Conservation (phyloP, 2,329 filamentous ascomycete species). For the Verticillium albo-atrum region DNA sequence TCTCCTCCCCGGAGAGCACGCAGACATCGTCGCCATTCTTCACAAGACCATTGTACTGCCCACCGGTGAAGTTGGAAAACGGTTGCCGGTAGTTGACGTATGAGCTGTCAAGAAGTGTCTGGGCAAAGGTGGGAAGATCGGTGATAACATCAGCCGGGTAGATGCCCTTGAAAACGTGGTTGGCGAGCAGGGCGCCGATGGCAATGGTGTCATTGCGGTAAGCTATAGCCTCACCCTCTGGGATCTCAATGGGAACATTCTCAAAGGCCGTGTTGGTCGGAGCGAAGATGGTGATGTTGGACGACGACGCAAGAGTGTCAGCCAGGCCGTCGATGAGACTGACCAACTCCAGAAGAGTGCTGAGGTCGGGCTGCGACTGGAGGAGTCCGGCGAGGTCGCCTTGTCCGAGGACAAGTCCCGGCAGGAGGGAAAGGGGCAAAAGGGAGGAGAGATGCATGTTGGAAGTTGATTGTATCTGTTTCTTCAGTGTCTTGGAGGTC, state of each 20-base stretch:
- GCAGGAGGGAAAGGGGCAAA: neutral
- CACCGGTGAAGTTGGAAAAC: slow-evolving; percentile 30
- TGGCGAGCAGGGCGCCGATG: slow-evolving; percentile 23
- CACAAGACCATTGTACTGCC: slow-evolving; percentile 28
- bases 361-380: slow-evolving; percentile 16
- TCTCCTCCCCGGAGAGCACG: slow-evolving; percentile 26
- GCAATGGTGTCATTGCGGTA: slow-evolving; percentile 22
- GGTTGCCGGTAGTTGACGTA: slow-evolving; percentile 26
- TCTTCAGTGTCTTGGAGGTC: too few relatives aligned
- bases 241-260: slow-evolving; percentile 23
- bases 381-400: slow-evolving; percentile 16
- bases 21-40: slow-evolving; percentile 23
- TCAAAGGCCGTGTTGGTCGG: slow-evolving; percentile 29
- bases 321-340: slow-evolving; percentile 19
- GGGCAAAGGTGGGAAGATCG: slow-evolving; percentile 21
- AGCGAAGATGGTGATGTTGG: slow-evolving; percentile 29
- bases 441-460: neutral
- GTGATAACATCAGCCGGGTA: slow-evolving; percentile 22
- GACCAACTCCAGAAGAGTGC: slow-evolving; percentile 17
- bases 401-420: slow-evolving; percentile 8
- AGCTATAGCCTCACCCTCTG: slow-evolving; percentile 25
- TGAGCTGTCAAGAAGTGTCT: slow-evolving; percentile 22
- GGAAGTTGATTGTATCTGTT: neutral
- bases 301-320: slow-evolving; percentile 21
- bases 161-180: slow-evolving; percentile 25